Percentiles rank a stretch among this genome's conserved stretches.
These are phyloP conservation scores for Aspergillus aculeatus DNA, from an alignment of 2,329 filamentous ascomycete species.

Conservation along the genomic window DNA sequence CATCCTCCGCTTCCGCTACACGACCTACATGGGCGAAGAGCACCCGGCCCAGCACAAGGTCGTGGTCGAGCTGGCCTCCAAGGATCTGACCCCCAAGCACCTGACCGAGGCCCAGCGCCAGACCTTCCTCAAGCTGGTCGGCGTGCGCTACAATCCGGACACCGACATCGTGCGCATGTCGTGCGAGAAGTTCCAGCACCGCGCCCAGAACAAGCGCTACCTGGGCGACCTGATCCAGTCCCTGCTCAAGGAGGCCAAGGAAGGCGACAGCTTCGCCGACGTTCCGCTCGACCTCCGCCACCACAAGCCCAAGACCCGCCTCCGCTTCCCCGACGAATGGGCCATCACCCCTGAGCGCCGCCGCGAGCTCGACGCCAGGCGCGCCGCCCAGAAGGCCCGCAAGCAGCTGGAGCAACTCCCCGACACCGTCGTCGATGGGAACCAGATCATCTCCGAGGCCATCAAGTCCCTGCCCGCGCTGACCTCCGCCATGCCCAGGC, in stretches of 20 bases:
- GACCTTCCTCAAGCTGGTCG: conserved; percentile 86
- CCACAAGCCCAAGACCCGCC: conserved; percentile 66
- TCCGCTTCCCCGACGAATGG: conserved; percentile 80
- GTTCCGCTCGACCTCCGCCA: conserved; percentile 87
- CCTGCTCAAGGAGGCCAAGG: conserved; percentile 73
- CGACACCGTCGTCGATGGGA: conserved; percentile 57
- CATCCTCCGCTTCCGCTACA: conserved; percentile 91
- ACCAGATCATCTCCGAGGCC: conserved; percentile 39
- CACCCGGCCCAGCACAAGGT: conserved; percentile 94
- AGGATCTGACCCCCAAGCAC: conserved; percentile 61
- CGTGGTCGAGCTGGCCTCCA: conserved; percentile 80
- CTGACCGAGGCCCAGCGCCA: conserved; percentile 66
- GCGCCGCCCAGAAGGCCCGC: conserved; percentile 52
- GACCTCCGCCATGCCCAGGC: conserved; percentile 28
- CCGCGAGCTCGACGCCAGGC: conserved; percentile 61
- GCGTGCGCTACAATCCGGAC: conserved; percentile 81
- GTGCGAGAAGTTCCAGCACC: conserved; percentile 81
- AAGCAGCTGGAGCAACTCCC: conserved; percentile 61
- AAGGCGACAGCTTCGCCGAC: conserved; percentile 82
- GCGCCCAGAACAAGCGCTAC: conserved; percentile 96
- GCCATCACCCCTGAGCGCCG: conserved; percentile 69
- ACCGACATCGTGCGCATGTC: conserved; percentile 83
- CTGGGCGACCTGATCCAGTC: conserved; percentile 74
- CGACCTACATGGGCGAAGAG: conserved; percentile 88
- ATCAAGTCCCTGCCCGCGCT: conserved; percentile 32